Evolutionary conservation across 2,329 filamentous ascomycete genomes (phyloP).

Genomic region (Penicillium concentricum): DNA sequence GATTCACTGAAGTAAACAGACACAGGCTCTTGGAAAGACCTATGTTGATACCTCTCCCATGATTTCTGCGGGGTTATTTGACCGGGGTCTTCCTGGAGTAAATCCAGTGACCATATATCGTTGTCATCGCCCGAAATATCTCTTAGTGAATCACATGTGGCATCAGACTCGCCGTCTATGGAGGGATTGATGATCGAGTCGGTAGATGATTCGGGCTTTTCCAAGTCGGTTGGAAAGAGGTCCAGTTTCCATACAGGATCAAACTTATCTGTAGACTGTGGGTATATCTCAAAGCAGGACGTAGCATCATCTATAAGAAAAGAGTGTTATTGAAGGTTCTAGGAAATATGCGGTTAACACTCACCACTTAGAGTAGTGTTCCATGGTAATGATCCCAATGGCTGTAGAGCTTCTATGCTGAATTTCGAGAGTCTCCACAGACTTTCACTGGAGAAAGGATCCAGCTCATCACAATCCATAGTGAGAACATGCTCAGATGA

Average conservation of each 20-base stretch:
- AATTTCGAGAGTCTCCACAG: constrained; percentile 42
- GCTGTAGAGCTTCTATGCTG: constrained; percentile 36
- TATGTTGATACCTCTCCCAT: constrained; percentile 44
- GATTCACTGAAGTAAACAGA: constrained; percentile 48
- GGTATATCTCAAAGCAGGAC: constrained; percentile 22
- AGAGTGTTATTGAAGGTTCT: constrained; percentile 3
- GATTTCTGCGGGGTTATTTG: constrained; percentile 29
- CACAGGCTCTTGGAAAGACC: constrained; percentile 29
- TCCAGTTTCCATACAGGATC: constrained; percentile 34
- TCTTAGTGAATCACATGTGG: neutral
- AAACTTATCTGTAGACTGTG: constrained; percentile 23
- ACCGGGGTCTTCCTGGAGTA: constrained; percentile 15
- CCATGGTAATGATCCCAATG: constrained; percentile 38
- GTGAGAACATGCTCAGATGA: constrained; percentile 19
- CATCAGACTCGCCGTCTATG: constrained; percentile 19
- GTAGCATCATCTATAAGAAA: constrained; percentile 12
- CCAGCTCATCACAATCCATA: constrained; percentile 29
- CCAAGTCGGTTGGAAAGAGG: constrained; percentile 29
- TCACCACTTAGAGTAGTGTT: constrained; percentile 36
- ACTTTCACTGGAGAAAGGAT: constrained; percentile 38
- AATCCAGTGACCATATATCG: constrained; percentile 39
- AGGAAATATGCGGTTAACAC: constrained; percentile 5
- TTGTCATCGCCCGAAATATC: constrained; percentile 17
- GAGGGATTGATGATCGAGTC: constrained; percentile 22
- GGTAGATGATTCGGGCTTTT: constrained; percentile 19